Conservation (phyloP, 768 basidiomycete species). For the Trametes elegans region DNA sequence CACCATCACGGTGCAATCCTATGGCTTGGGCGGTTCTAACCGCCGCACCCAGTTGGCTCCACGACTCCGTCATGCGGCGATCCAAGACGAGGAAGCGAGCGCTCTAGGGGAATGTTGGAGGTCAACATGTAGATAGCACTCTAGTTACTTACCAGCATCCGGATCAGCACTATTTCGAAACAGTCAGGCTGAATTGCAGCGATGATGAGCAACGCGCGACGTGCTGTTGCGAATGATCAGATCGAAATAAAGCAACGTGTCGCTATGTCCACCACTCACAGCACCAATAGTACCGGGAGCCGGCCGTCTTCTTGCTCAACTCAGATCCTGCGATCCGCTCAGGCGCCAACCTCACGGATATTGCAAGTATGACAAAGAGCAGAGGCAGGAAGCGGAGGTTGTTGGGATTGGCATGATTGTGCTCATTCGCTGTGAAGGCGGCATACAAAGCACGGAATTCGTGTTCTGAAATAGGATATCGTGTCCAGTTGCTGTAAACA, state of each 20-base stretch:
- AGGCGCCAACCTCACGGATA: slow-evolving; percentile 81
- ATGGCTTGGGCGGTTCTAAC: slow-evolving; percentile 92
- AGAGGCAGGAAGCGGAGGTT: slow-evolving; percentile 86
- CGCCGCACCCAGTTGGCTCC: slow-evolving; percentile 93
- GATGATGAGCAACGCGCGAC: slow-evolving; percentile 84
- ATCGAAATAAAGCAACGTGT: not conserved
- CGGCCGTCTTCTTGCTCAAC: slow-evolving; percentile 70
- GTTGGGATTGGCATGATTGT: slow-evolving; percentile 57
- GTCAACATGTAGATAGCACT: not conserved
- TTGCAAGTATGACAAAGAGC: slow-evolving; percentile 91
- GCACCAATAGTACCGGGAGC: slow-evolving; percentile 92
- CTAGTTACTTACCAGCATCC: slow-evolving; percentile 61
- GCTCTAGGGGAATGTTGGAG: slow-evolving; percentile 38
- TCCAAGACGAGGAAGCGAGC: slow-evolving; percentile 73
- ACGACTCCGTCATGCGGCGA: slow-evolving; percentile 89
- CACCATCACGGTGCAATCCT: slow-evolving; percentile 87
- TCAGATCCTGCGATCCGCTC: slow-evolving; percentile 82
- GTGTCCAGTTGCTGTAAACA: slow-evolving; percentile 77
- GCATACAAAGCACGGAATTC: slow-evolving; percentile 75
- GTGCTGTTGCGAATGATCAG: slow-evolving; percentile 48
- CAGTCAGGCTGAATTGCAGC: slow-evolving; percentile 94
- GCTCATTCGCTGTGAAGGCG: slow-evolving; percentile 62
- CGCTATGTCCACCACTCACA: slow-evolving; percentile 58
- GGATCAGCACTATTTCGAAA: slow-evolving; percentile 86
- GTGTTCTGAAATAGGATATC: slow-evolving; percentile 85